Evolutionary conservation across 441 rosid species (phyloP), one percentile per base, ranked within the genome.

Genomic region (Adansonia madagascariensis): DNA sequence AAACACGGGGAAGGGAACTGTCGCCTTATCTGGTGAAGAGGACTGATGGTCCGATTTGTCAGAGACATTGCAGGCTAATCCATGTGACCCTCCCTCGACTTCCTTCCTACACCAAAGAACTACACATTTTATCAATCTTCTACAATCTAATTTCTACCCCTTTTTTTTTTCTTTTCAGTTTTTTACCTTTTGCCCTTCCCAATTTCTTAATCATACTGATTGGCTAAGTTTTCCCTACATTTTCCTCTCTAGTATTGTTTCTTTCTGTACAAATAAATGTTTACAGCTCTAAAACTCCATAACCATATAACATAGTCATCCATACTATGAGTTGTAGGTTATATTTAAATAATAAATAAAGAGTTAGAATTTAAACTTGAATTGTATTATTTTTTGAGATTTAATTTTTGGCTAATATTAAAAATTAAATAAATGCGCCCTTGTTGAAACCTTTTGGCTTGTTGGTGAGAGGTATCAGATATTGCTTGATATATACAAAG

Each of bases 51-150:
- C 85, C 82, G 78, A 82, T 35, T 63, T 80, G 87, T 76, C 86
- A 79, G 86, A 75, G 22, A 57, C 8, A 10, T 27, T 82, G 80
- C 83, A 80, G 76, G 35, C 57, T 3, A 73, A 75, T 82, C 84
- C 90, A 84, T 82, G 88, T 85, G 86, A 80, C 79, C 80, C 6
- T 80, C 79, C 80, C 9, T 80, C 79, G 12, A 44, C 39, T 31
- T 31, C 39, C 75, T 71, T 78, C 78, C 39, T 31, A 50, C 76
- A 63, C 74, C 76, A 35, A 67, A 79, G 75, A 67, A 59, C 2
- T 9, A 8, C 14, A 20, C 62, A 57, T 18, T 57, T 24, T 70
- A 71, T 52, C 75, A 70, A 77, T 44, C 75, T 35, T 78, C 71
- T 67, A 49, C 60, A 73, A 12, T 53, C 67, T 70, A 55, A 70